These are phyloP conservation scores for Edaphochlamys debaryana DNA, from an alignment of 139 green algal species.

Conservation along the genomic window DNA sequence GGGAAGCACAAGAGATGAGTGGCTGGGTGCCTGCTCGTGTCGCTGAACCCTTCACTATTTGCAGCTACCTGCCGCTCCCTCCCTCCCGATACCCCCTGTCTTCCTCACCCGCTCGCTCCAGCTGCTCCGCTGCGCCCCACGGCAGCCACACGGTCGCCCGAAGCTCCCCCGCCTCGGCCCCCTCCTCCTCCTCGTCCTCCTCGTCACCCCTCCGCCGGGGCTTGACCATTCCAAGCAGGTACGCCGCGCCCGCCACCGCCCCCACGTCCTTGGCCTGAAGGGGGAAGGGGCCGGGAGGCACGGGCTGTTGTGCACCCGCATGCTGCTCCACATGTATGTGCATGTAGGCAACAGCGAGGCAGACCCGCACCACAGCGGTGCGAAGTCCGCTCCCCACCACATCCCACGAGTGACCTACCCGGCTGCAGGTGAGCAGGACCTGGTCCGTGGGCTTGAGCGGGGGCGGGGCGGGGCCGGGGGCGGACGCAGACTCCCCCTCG, in stretches of 20 bases:
- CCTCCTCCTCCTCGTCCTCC: neutral
- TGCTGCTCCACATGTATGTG: neutral
- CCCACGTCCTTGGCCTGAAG: neutral
- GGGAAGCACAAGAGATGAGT: too few relatives aligned
- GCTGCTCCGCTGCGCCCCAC: neutral
- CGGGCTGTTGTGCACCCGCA: too few relatives aligned
- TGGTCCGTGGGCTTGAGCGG: conserved; percentile 14
- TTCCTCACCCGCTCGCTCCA: too few relatives aligned
- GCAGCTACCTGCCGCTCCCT: neutral
- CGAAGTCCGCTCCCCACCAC: neutral
- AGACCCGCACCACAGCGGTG: neutral
- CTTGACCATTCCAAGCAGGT: neutral
- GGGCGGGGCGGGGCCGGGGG: neutral
- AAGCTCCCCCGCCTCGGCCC: neutral
- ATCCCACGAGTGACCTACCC: neutral
- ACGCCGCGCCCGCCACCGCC: neutral
- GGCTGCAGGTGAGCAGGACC: neutral
- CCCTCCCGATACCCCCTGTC: neutral
- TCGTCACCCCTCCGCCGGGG: neutral
- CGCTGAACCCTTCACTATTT: too few relatives aligned
- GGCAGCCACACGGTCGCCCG: neutral
- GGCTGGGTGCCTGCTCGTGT: too few relatives aligned
- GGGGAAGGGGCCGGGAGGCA: too few relatives aligned
- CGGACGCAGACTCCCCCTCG: neutral
- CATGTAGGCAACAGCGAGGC: neutral